A percentile compares a stretch with the other conserved stretches of the same genome.
These are phyloP conservation scores for Abelmoschus esculentus DNA, from an alignment of 345 rosid species.

Conservation along the genomic window DNA sequence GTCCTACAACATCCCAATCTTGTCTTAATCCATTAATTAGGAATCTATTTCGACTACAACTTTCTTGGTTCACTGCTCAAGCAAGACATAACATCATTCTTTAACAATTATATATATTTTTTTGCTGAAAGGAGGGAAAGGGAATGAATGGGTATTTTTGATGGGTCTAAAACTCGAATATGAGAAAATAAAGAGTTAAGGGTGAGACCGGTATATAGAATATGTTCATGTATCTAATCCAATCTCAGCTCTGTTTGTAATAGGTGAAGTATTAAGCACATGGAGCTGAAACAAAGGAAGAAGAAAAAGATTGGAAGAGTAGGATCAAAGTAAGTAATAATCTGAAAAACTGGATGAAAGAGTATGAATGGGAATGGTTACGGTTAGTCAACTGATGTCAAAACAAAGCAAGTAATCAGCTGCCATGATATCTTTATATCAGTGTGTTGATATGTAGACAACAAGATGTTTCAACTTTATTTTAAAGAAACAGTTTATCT, in stretches of 20 bases:
- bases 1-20: not conserved
- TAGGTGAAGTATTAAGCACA: not conserved
- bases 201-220: no score
- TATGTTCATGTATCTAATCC: not conserved
- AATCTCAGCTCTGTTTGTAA: not conserved
- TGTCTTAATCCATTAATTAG: not conserved
- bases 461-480: not conserved
- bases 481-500: not conserved
- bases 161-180: no score
- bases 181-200: not conserved
- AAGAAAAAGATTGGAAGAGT: not conserved
- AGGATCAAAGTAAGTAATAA: not conserved
- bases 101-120: no score
- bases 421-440: not conserved
- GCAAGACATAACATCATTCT: no score
- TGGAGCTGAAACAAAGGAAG: not conserved
- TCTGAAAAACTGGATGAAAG: not conserved
- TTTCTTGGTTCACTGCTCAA: no score
- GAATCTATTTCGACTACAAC: not conserved
- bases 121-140: no score
- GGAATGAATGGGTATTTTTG: no score
- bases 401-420: constrained; percentile 3
- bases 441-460: not conserved
- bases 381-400: not conserved
- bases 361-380: not conserved